Percentiles rank a stretch among this genome's conserved stretches.
These are phyloP conservation scores for Podila epicladia DNA, from an alignment of 192 early-diverging fungal genomes.

Conservation along the genomic window DNA sequence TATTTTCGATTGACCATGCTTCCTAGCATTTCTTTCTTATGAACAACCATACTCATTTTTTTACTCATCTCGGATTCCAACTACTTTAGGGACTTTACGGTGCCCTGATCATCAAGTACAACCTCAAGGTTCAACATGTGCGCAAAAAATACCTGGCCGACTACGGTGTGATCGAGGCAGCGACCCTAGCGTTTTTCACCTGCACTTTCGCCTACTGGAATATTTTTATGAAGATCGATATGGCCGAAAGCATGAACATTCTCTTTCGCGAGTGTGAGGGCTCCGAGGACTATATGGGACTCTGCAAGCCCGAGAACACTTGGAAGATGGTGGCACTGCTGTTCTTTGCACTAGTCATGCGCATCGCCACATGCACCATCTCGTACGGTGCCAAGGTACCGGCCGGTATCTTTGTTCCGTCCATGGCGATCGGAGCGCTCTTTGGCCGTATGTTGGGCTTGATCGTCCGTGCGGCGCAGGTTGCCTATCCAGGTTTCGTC, in stretches of 20 bases:
- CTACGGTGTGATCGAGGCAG: slow-evolving; percentile 75
- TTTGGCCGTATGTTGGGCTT: slow-evolving; percentile 93
- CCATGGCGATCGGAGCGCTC: slow-evolving; percentile 93
- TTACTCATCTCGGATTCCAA: background rate
- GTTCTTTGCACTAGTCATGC: slow-evolving; percentile 33
- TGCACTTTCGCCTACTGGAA: slow-evolving; percentile 76
- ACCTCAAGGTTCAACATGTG: slow-evolving; percentile 72
- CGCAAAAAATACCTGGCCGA: slow-evolving; percentile 74
- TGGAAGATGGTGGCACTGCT: slow-evolving; percentile 41
- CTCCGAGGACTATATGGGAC: slow-evolving; percentile 65
- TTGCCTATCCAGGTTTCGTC: slow-evolving; percentile 65
- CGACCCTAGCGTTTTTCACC: slow-evolving; percentile 69
- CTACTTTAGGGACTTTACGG: slow-evolving; percentile 74
- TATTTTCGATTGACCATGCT: slow-evolving; percentile 1
- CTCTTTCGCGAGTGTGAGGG: slow-evolving; percentile 79
- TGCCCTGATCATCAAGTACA: slow-evolving; percentile 78
- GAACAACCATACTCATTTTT: background rate
- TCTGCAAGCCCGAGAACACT: slow-evolving; percentile 65
- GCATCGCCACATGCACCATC: slow-evolving; percentile 29
- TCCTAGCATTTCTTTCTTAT: background rate
- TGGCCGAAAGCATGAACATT: slow-evolving; percentile 83
- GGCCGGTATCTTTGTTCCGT: slow-evolving; percentile 94
- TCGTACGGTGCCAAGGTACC: slow-evolving; percentile 70
- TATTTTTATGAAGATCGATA: slow-evolving; percentile 84
- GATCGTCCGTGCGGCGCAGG: slow-evolving; percentile 74